A percentile compares a stretch with the other conserved stretches of the same genome.
These are phyloP conservation scores for Claviceps spartinae DNA, from an alignment of 2,329 filamentous ascomycete genomes.

Conservation along the genomic window DNA sequence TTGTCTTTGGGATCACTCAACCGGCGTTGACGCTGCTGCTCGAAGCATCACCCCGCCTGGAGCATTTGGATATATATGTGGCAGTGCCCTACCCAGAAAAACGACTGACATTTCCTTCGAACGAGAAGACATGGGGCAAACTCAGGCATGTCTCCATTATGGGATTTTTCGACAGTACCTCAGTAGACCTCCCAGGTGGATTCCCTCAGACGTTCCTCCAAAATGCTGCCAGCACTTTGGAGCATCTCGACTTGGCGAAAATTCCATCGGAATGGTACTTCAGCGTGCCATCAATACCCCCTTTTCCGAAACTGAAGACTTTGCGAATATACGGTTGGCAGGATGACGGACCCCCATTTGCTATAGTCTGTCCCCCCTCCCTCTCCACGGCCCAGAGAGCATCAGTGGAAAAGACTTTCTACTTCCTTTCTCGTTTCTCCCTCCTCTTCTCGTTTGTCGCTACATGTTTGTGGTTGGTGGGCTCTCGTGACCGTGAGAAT, in stretches of 20 bases:
- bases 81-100: too few relatives aligned
- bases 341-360: constrained; percentile 4
- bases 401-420: too few relatives aligned
- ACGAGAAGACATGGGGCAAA: constrained; percentile 4
- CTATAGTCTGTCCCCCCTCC: constrained; percentile 3
- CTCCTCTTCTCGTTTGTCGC: too few relatives aligned
- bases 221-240: constrained; percentile 8
- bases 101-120: constrained; percentile 1
- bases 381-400: not conserved
- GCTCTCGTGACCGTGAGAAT: too few relatives aligned
- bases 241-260: constrained; percentile 12
- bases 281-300: constrained; percentile 4
- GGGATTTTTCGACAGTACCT: not conserved
- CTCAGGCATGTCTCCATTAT: constrained; percentile 7
- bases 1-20: too few relatives aligned
- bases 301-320: constrained; percentile 16
- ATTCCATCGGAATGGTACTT: constrained; percentile 11
- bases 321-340: constrained; percentile 12
- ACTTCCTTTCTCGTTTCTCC: too few relatives aligned
- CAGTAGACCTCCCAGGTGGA: not conserved
- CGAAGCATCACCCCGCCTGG: too few relatives aligned
- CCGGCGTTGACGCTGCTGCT: too few relatives aligned
- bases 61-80: too few relatives aligned
- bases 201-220: constrained; percentile 8
- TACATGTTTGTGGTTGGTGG: too few relatives aligned